A percentile compares a stretch with the other conserved stretches of the same genome.
These are phyloP conservation scores for Calcarisporium arbuscula DNA, from an alignment of 2,329 filamentous ascomycete genomes.

Conservation along the genomic window DNA sequence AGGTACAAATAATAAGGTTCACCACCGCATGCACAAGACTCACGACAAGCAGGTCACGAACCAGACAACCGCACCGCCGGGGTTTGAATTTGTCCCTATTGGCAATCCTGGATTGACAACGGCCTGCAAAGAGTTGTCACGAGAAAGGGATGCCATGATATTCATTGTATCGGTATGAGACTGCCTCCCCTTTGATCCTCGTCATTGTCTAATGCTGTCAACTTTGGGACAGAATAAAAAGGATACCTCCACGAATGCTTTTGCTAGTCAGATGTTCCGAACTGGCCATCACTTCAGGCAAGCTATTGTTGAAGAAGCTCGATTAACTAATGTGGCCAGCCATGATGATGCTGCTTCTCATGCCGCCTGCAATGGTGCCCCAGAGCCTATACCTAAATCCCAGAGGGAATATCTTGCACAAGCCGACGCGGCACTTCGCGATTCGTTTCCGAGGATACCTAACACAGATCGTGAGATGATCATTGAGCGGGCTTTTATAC, in stretches of 20 bases:
- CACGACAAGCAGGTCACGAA: conserved; percentile 42
- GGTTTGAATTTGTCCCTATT: conserved; percentile 56
- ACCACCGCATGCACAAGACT: conserved; percentile 18
- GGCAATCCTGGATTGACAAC: conserved; percentile 55
- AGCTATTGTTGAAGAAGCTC: conserved; percentile 52
- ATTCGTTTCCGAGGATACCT: conserved; percentile 60
- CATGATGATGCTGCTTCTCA: conserved; percentile 19
- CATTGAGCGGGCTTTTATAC: conserved; percentile 56
- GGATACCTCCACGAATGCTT: conserved; percentile 26
- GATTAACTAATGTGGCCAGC: too few species aligned
- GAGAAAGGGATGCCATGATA: conserved; percentile 55
- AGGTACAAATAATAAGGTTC: conserved; percentile 37
- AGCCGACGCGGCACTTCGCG: conserved; percentile 55
- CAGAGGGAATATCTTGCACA: conserved; percentile 56
- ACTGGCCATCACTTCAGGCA: conserved; percentile 55
- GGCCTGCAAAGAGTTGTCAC: conserved; percentile 58
- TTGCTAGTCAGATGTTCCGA: conserved; percentile 50
- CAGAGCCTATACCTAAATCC: conserved; percentile 53
- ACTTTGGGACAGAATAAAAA: conserved; percentile 23
- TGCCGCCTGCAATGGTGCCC: conserved; percentile 23
- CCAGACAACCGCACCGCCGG: conserved; percentile 46
- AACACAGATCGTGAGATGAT: conserved; percentile 58
- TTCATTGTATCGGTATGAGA: conserved; percentile 62
- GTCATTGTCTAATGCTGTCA: neutral
- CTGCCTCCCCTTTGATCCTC: conserved; percentile 15